Conservation (phyloP, 2,329 filamentous ascomycete species). For the Pezicula neosporulosa region DNA sequence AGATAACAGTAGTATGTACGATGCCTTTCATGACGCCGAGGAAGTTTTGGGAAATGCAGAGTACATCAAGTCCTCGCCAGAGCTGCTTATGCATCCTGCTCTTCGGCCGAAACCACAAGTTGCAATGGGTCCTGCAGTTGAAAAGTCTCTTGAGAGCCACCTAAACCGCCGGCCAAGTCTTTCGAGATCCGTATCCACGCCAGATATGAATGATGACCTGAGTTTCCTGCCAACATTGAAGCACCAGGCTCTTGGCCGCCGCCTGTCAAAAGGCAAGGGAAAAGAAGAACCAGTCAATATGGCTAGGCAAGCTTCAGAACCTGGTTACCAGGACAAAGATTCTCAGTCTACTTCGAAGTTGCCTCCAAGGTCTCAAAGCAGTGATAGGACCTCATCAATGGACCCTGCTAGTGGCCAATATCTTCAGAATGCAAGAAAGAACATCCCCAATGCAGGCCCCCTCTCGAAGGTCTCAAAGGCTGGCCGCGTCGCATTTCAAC, state of each 20-base stretch:
- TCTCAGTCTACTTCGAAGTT: background rate
- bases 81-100: background rate
- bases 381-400: slow-evolving; percentile 4
- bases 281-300: slow-evolving; percentile 15
- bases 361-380: slow-evolving; percentile 11
- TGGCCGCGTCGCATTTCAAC: slow-evolving; percentile 4
- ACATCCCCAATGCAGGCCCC: slow-evolving; percentile 7
- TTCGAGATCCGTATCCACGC: slow-evolving; percentile 16
- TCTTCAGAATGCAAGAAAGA: slow-evolving; percentile 20
- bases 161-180: slow-evolving; percentile 6
- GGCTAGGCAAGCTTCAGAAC: slow-evolving; percentile 25
- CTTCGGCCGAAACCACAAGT: background rate
- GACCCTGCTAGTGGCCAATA: slow-evolving; percentile 13
- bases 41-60: background rate
- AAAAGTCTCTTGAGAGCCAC: slow-evolving; percentile 3
- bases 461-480: background rate
- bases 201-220: slow-evolving; percentile 19
- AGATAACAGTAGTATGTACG: too few relatives aligned
- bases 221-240: slow-evolving; percentile 35
- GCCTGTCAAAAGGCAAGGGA: slow-evolving; percentile 19
- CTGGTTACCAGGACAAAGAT: slow-evolving; percentile 9
- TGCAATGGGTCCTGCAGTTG: background rate
- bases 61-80: background rate
- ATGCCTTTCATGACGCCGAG: too few relatives aligned
- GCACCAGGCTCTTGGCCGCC: slow-evolving; percentile 33